Evolutionary conservation across 345 rosid species (phyloP), one percentile per base, ranked within the genome.

Genomic region (Aquilaria malaccensis): DNA sequence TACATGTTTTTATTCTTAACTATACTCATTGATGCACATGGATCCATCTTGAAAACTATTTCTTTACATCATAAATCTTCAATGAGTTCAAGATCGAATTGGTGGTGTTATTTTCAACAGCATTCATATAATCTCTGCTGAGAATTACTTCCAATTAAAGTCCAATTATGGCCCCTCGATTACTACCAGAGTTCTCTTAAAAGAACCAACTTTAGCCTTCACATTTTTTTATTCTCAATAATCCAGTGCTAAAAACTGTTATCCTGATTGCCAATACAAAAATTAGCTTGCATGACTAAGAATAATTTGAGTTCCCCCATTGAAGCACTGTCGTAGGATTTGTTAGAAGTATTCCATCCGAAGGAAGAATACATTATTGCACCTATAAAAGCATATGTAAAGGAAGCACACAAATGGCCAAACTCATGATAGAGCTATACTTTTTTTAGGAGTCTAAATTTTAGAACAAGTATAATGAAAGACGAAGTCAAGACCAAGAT

Each of bases 401-500:
- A 22, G 22, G 22, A 22, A 22, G 22, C 22, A 22, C 22, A 22
- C 22, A 22, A 22, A 22, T 22, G 22, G 22, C 22, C 22, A 22
- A 22, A 22, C 11, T 62, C 57, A 22, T 62, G 73, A 2, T 72
- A 54, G 32, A 70, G 72, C 33, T 76, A 74, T 53, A 37, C 76
- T 7, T 65, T 79, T 30, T 77, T 68, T 46, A 63, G 65, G 62
- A 74, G 64, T 47, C 14, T 77, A 9, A 84, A 58, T 31, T 65
- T 78, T 7, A 61, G 72, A 49, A 60, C 55, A 15, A 13, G 15
- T 22, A 61, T 4, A 30, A 57, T 48, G 0, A 85, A 80, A 11
- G 96, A 89, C 47, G 97, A 86, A 49, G 79, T 73, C 4, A 81
- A 79, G 12, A 93, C 97, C 51, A 96, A 93, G 59, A 85, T 95